A percentile compares a stretch with the other conserved stretches of the same genome.
phyloP scores from a whole-genome alignment of 805 yeast genomes.

The Ogataea nakhonphanomensis region DNA sequence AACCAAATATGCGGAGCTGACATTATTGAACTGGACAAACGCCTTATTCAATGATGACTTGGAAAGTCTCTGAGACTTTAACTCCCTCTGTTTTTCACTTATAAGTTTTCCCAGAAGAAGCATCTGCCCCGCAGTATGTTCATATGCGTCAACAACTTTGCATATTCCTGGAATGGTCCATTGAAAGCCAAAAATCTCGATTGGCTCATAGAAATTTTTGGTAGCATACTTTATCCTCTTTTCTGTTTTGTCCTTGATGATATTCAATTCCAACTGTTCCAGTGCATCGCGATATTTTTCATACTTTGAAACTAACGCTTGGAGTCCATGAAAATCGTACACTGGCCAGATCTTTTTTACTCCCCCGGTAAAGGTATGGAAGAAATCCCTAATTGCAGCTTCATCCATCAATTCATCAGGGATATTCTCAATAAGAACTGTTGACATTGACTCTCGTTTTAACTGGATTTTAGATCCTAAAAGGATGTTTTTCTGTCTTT shows the following conservation, averaged over 20 bases:
- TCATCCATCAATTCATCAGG: conserved; percentile 35
- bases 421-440: conserved; percentile 42
- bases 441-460: conserved; percentile 24
- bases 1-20: conserved; percentile 58
- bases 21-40: conserved; percentile 60
- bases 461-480: conserved; percentile 21
- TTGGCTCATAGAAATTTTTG: conserved; percentile 21
- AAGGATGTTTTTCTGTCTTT: conserved; percentile 43
- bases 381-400: conserved; percentile 28
- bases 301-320: conserved; percentile 31
- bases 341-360: conserved; percentile 60
- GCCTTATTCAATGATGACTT: conserved; percentile 37
- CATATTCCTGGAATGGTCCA: conserved; percentile 22
- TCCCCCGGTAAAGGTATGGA: conserved; percentile 49
- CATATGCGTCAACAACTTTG: conserved; percentile 17
- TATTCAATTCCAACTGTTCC: conserved; percentile 39
- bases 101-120: conserved; percentile 10
- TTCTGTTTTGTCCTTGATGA: conserved; percentile 32
- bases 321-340: conserved; percentile 40
- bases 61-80: conserved; percentile 2
- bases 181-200: conserved; percentile 12
- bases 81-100: conserved; percentile 6
- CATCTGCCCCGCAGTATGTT: conserved; percentile 16
- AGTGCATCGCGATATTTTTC: conserved; percentile 30
- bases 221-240: conserved; percentile 11